Evolutionary conservation across 495 filamentous ascomycete species (phyloP), one percentile per base, ranked within the genome.

Genomic region (Aspergillus cavernicola): DNA sequence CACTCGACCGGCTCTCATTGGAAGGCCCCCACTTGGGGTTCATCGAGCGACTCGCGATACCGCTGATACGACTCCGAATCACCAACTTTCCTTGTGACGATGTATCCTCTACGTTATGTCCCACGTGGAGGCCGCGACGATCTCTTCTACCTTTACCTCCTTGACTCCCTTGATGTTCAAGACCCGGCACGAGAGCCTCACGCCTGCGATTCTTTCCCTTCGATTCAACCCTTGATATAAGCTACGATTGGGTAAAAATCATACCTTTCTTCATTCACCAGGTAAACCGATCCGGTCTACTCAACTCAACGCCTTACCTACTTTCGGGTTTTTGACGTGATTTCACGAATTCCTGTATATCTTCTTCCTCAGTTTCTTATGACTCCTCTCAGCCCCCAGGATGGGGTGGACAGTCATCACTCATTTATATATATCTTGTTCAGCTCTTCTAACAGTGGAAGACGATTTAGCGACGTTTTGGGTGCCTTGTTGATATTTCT

Each of bases 1-100:
- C 64, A 71, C 29, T 74, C 74, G 2, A 75, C 69, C 2, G 72
- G 72, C 11, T 66, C 64, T 53, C 41, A 60, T 43, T 74, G 70
- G 70, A 72, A 70, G 28, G 53, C 67, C 7, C 62, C 68, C 9
- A 64, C 62, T 12, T 70, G 64, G 63, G 61, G 66, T 16, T 53
- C 50, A 22, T 66, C 68, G 20, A 55, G 50, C 36, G 60, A 69
- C 9, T 68, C 66, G 19, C 67, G 69, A 44, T 61, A 50, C 50
- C 63, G 67, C 35, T 67, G 52, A 67, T 40, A 24, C 22, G 15
- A 18, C 4, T 43, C 13, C 44, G 23, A 56, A 28, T 19, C 19
- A 3, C 31, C 5, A 11, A 11, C 37, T 58, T 20, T 38, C 31
- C 39, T 3, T 52, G 24, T 39, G 44, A 52, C 48, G 46, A 52